phyloP scores from a whole-genome alignment of 345 rosid species.

The Populus euphratica region DNA sequence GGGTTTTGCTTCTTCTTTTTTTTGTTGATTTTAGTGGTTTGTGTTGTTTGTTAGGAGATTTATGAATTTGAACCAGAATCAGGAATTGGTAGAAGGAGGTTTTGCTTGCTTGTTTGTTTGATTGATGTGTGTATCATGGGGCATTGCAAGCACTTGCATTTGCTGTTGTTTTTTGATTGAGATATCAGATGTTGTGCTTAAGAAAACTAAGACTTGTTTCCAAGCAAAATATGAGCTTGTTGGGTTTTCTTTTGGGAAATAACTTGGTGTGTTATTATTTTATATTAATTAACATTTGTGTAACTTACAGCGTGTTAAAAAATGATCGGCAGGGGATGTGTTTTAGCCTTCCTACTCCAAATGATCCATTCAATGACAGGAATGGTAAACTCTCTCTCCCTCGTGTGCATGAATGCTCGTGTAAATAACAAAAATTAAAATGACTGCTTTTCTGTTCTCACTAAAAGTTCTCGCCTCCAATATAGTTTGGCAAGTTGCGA shows the following conservation, averaged over 20 bases:
- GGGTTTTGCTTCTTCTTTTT: neutral
- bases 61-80: neutral
- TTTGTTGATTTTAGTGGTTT: neutral
- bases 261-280: neutral
- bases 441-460: neutral
- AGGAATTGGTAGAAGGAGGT: neutral
- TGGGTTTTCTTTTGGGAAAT: neutral
- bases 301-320: neutral
- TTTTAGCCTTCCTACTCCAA: slow-evolving; percentile 74
- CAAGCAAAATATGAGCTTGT: neutral
- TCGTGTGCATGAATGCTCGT: neutral
- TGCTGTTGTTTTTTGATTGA: neutral
- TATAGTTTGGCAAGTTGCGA: slow-evolving; percentile 73
- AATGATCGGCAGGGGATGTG: slow-evolving; percentile 74
- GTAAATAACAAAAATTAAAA: neutral
- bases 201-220: neutral
- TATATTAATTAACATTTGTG: neutral
- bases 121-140: neutral
- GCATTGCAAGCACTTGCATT: neutral
- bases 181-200: neutral
- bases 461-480: neutral
- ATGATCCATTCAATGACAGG: slow-evolving; percentile 76
- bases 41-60: neutral
- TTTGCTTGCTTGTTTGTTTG: neutral
- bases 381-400: slow-evolving; percentile 27